Evolutionary conservation across 805 yeast species (phyloP).

Genomic region (Candida argentea): DNA sequence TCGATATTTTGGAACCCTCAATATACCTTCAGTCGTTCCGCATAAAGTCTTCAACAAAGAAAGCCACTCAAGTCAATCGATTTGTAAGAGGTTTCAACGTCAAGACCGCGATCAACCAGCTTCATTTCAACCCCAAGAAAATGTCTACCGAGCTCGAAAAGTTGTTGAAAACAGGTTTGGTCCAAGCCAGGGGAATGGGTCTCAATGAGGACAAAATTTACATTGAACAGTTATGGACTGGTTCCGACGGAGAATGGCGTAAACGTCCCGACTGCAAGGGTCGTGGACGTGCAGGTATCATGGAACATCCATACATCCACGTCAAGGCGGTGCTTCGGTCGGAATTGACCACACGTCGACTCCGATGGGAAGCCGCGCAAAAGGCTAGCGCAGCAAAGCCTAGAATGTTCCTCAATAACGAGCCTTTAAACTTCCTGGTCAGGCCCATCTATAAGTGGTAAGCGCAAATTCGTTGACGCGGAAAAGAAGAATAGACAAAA

Average conservation of each 20-base stretch:
- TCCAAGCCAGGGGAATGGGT: slow-evolving; percentile 54
- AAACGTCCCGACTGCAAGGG: slow-evolving; percentile 76
- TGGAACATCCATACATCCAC: slow-evolving; percentile 69
- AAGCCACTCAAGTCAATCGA: slow-evolving; percentile 71
- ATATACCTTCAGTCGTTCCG: slow-evolving; percentile 74
- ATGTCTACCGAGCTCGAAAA: slow-evolving; percentile 72
- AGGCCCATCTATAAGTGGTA: slow-evolving; percentile 35
- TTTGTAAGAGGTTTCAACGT: slow-evolving; percentile 64
- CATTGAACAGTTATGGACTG: slow-evolving; percentile 80
- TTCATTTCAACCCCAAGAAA: slow-evolving; percentile 77
- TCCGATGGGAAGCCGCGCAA: slow-evolving; percentile 46
- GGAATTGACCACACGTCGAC: slow-evolving; percentile 50
- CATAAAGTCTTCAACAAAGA: slow-evolving; percentile 80
- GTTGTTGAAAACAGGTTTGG: slow-evolving; percentile 60
- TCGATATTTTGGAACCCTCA: slow-evolving; percentile 78
- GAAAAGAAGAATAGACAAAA: slow-evolving; percentile 1
- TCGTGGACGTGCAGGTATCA: slow-evolving; percentile 80
- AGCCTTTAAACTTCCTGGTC: slow-evolving; percentile 33
- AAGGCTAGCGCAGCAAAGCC: slow-evolving; percentile 43
- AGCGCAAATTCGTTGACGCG: neutral
- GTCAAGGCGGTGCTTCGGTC: slow-evolving; percentile 69
- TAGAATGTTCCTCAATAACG: slow-evolving; percentile 34
- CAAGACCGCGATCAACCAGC: slow-evolving; percentile 78
- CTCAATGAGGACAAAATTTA: slow-evolving; percentile 53
- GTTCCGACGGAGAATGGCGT: slow-evolving; percentile 71